These are phyloP conservation scores for Helenozyma rhizophorensis DNA, from an alignment of 805 yeast genomes.

Conservation along the genomic window DNA sequence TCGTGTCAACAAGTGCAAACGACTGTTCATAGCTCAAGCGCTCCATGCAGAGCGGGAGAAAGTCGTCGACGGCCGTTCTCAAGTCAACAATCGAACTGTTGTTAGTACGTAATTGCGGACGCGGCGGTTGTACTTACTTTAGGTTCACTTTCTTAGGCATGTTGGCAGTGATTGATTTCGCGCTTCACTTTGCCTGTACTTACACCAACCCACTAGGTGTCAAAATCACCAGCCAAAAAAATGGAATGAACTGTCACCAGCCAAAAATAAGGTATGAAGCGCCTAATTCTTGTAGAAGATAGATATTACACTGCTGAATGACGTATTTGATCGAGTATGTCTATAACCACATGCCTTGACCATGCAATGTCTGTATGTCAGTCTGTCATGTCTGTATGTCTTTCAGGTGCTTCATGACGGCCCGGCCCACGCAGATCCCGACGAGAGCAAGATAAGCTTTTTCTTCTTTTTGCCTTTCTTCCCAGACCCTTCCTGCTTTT, in stretches of 20 bases:
- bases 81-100: slow-evolving; percentile 43
- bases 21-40: slow-evolving; percentile 46
- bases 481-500: slow-evolving; percentile 18
- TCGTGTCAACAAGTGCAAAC: slow-evolving; percentile 41
- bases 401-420: too few relatives aligned
- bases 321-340: too few relatives aligned
- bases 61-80: slow-evolving; percentile 48
- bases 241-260: too few relatives aligned
- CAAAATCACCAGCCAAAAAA: too few relatives aligned
- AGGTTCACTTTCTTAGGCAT: slow-evolving; percentile 20
- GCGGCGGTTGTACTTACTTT: slow-evolving; percentile 17
- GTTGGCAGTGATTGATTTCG: slow-evolving; percentile 6
- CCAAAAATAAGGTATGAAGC: too few relatives aligned
- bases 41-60: slow-evolving; percentile 36
- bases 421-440: slow-evolving; percentile 4
- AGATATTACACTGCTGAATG: too few relatives aligned
- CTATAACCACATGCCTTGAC: too few relatives aligned
- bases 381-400: too few relatives aligned
- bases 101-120: slow-evolving; percentile 5
- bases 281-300: too few relatives aligned
- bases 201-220: too few relatives aligned
- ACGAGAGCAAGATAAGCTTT: slow-evolving; percentile 36
- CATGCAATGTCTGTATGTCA: too few relatives aligned
- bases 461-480: slow-evolving; percentile 34
- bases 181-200: too few relatives aligned